Base-by-base conservation (phyloP, 768 basidiomycete species). In the Tulasnella sp. region DNA sequence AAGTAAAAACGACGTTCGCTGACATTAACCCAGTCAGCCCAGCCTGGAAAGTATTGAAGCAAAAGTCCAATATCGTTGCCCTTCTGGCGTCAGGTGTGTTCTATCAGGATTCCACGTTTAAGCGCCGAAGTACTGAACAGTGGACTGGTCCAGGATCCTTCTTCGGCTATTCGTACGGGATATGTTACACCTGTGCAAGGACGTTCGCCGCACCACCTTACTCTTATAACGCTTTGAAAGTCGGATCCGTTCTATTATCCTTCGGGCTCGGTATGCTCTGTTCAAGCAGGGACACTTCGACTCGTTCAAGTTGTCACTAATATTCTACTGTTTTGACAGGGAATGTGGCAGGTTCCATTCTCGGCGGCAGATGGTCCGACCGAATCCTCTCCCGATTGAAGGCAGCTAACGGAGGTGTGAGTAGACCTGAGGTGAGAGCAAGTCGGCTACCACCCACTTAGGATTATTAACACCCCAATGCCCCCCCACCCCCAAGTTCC, bases 21-120 rank as follows among this genome's bases (percentile, higher is more conserved):
- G 93, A 94, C 79, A 85, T 94, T n/a, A 93, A 93, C 80, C 92
- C 93, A 0, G 80, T 92, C 70, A 86, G 85, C 68, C 91, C 91
- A 0, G 86, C 94, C 68, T 81, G 83, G 72, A 81, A 85, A 38
- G 87, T 93, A 34, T 78, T 94, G 31, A 85, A 85, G 19, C 85
- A 89, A 49, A 85, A 83, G 71, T 91, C 93, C 79, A 97, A 96
- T 78, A 70, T 92, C 9, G 82, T 86, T 1, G 89, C 91, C 74
- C 83, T 94, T 4, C 77, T 88, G 74, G 85, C 90, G 37, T 93
- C 92, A 45, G 90, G 91, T 90, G 76, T 54, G 86, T 77, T 38
- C 78, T 9, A 79, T 3, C n/a, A 9, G 9, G 14, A 64, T 67
- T 38, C 22, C 42, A n/a, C n/a, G n/a, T 67, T 11, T 36, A 34